Evolutionary conservation across 2,329 filamentous ascomycete genomes (phyloP), one percentile per base, ranked within the genome.

Genomic region (Aureobasidium vineae): DNA sequence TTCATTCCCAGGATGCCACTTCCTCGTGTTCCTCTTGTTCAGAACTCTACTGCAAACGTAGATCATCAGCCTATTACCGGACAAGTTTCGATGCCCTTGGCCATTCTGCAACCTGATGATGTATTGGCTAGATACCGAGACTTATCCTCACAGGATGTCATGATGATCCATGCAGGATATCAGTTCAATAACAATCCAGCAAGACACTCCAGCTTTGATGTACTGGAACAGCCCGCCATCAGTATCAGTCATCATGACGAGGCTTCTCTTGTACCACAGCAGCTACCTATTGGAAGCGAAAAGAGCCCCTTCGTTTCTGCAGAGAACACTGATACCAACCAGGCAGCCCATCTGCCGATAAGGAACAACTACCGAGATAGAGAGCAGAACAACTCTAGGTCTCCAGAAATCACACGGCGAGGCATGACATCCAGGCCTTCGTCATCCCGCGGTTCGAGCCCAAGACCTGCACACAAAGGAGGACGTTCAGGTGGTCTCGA

Each of bases 401-500:
- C 54, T n/a, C 40, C 40, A 13, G 54, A 59, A n/a, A 8, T 19
- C 8, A 21, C 54, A 19, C 54, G 40, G 40, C 40, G 40, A 43
- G 54, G 40, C 6, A 38, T 33, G 8, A 26, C 16, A n/a, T 21
- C 38, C 11, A 5, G 26, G 13, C 26, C 54, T 13, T 59, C 54
- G 3, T 59, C 54, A 45, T 54, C 47, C 36, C 47, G 45, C 2
- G 61, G 36, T 11, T 53, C 61, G 16, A 65, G 63, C n/a, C 52
- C 50, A 15, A 65, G 28, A 41, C n/a, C 38, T 31, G 7, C 28
- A n/a, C 47, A 56, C 21, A 56, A 57, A 15, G 63, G 63, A 31
- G 53, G 50, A 8, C 63, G 67, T 8, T 76, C 72, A 68, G 73
- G 71, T 23, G 73, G 72, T 2, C 75, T 79, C 56, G 73, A 75